Base-by-base conservation (phyloP, 2,329 filamentous ascomycete species). In the Sphaerulina vaccinii region DNA sequence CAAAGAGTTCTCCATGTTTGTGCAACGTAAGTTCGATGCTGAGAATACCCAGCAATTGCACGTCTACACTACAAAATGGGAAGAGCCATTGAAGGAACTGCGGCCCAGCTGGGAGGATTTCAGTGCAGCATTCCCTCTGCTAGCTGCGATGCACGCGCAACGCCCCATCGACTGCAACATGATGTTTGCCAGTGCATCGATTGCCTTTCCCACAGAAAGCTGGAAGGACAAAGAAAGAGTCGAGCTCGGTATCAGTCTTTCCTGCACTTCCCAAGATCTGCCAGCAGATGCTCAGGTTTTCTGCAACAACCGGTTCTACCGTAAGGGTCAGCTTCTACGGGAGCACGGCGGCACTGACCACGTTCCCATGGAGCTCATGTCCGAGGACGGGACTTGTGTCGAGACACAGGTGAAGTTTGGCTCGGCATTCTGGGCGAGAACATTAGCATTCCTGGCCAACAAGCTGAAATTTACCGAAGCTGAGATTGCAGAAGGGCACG, bases 391-490 rank as follows among this genome's bases (percentile, higher is more conserved):
- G 3, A 33, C 27, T 53, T 27, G 16, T 7, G 51, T 49, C 56
- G 66, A 51, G 39, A 63, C 37, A 45, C 70, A 51, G 56, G 60
- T 58, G 51, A 68, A 62, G 60, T 76, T 77, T 44, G 71, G 72
- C 2, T 73, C 71, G 41, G 63, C 58, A 2, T 76, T 75, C 52
- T 77, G 74, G 74, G 74, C 70, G 1, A 61, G 61, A 10, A 66
- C 65, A 27, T 66, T 75, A 54, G 62, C 56, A 1, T 57, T 59
- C 7, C 61, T 73, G 8, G 62, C 64, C 3, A 51, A 24, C 16
- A 60, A 45, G 36, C 43, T 59, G 16, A 55, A 47, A 39, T 11
- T 15, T 33, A 4, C 21, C 4, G 3, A 29, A 11, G 23, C 13
- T 11, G 21, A 16, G 22, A 24, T n/a, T 27, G 19, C 13, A 11